phyloP scores from a whole-genome alignment of 768 basidiomycete species.

The Mrakia blollopis region DNA sequence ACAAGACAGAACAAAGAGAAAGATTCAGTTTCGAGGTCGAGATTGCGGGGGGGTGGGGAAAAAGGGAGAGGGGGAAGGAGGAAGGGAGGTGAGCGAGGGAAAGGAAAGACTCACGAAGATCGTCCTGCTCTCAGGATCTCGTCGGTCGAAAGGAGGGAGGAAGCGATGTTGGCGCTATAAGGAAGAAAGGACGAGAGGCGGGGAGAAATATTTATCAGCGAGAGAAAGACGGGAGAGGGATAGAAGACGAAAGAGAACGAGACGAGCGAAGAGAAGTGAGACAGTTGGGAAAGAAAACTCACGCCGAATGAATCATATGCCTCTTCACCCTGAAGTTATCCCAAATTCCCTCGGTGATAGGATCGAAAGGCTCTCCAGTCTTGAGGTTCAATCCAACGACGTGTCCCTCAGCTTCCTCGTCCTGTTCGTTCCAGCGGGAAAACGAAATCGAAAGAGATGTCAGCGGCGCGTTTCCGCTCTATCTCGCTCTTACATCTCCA shows the following conservation, averaged over 20 bases:
- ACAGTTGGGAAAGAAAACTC: slow-evolving; percentile 44
- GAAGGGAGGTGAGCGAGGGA: not conserved
- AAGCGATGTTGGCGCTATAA: slow-evolving; percentile 60
- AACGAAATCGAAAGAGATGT: slow-evolving; percentile 1
- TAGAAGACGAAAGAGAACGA: not conserved
- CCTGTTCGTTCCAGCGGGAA: slow-evolving; percentile 48
- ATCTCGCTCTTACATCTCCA: too few relatives aligned
- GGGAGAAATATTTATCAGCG: slow-evolving; percentile 19
- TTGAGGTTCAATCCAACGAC: slow-evolving; percentile 84
- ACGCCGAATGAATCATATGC: slow-evolving; percentile 98
- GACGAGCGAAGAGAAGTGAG: slow-evolving; percentile 2
- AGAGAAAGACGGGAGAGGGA: slow-evolving; percentile 22
- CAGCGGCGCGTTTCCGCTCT: not conserved
- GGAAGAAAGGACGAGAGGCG: slow-evolving; percentile 69
- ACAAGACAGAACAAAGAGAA: too few relatives aligned
- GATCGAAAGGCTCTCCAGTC: slow-evolving; percentile 94
- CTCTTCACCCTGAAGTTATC: slow-evolving; percentile 98
- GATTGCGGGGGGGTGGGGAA: not conserved
- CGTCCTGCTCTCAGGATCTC: slow-evolving; percentile 64
- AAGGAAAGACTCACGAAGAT: slow-evolving; percentile 41
- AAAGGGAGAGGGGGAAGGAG: not conserved
- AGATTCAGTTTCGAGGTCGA: too few relatives aligned
- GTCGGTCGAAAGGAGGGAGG: slow-evolving; percentile 91
- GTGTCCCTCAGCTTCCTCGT: slow-evolving; percentile 91
- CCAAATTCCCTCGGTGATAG: slow-evolving; percentile 93